Evolutionary conservation across 1,284 basidiomycete species (phyloP), one percentile per base, ranked within the genome.

Genomic region (Phellopilus nigrolimitatus): DNA sequence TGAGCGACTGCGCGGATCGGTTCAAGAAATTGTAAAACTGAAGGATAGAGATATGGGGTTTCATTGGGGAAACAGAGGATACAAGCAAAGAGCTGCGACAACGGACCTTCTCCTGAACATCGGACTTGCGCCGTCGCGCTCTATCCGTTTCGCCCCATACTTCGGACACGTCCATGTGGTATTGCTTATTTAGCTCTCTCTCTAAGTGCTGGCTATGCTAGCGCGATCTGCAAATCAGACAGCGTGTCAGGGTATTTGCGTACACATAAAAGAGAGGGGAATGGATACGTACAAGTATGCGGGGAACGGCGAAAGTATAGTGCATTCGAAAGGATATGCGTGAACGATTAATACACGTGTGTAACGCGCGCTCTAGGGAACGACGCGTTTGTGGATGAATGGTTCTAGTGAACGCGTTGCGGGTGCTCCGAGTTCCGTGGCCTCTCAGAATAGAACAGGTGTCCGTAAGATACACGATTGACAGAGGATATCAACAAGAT

Each of bases 21-120:
- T 55, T 55, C 28, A 55, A 21, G 30, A 55, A 55, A 19, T 36
- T 55, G 28, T 50, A 51, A 21, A 55, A 41, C 53, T 55, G 19
- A 17, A 45, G 17, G 15, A 15, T 8, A 41, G 30, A 21, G 27
- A 33, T 12, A 36, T 17, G 4, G 12, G n/a, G 40, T 33, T 25
- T 24, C 28, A 25, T 28, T 13, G 21, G 9, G 22, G 33, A 25
- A 28, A 27, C 2, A 27, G 15, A 25, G 33, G 34, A 17, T 37
- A 13, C 34, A 24, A 25, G 33, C 30, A 38, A 22, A 36, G 30
- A 45, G 22, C 22, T 30, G 50, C 22, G n/a, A 40, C 7, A 15
- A 36, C 53, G 13, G 30, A 51, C 53, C 38, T 51, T 51, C 24
- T 40, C 53, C 15, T 47, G 44, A 33, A 53, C 51, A 21, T 55